Conservation (phyloP, 108 stramenopile genomes). For the Phaeodactylum tricornutum region DNA sequence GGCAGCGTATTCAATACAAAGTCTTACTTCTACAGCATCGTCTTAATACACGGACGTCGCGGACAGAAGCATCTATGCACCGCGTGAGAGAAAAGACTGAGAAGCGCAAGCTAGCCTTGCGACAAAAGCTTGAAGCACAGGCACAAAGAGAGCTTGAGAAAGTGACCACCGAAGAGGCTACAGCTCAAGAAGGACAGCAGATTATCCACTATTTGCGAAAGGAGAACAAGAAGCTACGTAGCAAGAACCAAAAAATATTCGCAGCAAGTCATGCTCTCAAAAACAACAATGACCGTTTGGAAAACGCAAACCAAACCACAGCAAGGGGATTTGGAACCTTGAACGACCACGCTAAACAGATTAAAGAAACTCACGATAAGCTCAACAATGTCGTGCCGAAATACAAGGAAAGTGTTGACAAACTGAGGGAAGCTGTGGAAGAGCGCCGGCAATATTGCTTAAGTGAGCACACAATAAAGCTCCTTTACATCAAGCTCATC, state of each 20-base stretch:
- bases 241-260: background rate
- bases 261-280: background rate
- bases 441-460: slow-evolving; percentile 1
- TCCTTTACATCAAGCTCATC: slow-evolving; percentile 1
- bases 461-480: slow-evolving; percentile 4
- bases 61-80: background rate
- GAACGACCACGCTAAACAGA: background rate
- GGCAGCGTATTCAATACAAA: background rate
- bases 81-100: background rate
- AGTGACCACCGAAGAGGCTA: background rate
- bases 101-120: background rate
- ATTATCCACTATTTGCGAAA: slow-evolving; percentile 45
- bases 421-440: slow-evolving; percentile 2
- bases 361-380: slow-evolving; percentile 1
- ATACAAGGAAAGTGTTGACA: slow-evolving; percentile 2
- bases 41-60: background rate
- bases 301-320: background rate
- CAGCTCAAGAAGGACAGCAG: slow-evolving; percentile 4
- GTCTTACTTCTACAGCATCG: slow-evolving; percentile 1
- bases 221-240: slow-evolving; percentile 44
- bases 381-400: slow-evolving; percentile 6
- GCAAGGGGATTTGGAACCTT: background rate
- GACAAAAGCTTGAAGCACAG: background rate
- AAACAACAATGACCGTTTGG: slow-evolving; percentile 4
- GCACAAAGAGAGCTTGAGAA: background rate